Conservation (phyloP, 2,329 filamentous ascomycete species). For the Nemania bipapillata region DNA sequence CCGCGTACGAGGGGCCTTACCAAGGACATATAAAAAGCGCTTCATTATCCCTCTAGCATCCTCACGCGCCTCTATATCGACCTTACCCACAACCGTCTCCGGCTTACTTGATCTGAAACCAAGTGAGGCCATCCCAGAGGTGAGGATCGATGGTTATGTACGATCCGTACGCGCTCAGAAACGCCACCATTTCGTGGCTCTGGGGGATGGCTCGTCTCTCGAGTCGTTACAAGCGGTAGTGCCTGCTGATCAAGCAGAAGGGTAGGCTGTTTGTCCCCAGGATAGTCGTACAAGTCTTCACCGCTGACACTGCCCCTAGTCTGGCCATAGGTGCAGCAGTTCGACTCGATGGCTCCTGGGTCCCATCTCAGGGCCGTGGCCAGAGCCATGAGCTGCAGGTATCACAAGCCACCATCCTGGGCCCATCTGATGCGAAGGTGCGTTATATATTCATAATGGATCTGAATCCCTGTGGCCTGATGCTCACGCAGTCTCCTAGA, state of each 20-base stretch:
- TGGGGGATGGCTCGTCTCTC: slow-evolving; percentile 87
- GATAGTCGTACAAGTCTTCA: slow-evolving; percentile 30
- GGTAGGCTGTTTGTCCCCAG: slow-evolving; percentile 64
- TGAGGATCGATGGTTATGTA: slow-evolving; percentile 80
- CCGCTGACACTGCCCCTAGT: slow-evolving; percentile 60
- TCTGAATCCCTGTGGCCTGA: slow-evolving; percentile 36
- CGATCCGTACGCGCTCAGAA: slow-evolving; percentile 89
- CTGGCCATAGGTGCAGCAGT: slow-evolving; percentile 85
- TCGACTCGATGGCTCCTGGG: slow-evolving; percentile 80
- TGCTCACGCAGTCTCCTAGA: slow-evolving; percentile 62
- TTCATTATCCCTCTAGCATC: slow-evolving; percentile 4
- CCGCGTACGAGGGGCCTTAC: slow-evolving; percentile 42
- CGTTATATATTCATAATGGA: slow-evolving; percentile 49
- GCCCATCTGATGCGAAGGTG: slow-evolving; percentile 82
- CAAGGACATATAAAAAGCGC: slow-evolving; percentile 31
- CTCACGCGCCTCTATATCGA: slow-evolving; percentile 46
- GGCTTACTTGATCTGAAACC: slow-evolving; percentile 66
- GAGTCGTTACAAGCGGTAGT: slow-evolving; percentile 83
- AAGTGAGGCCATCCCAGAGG: slow-evolving; percentile 56
- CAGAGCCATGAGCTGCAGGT: slow-evolving; percentile 87
- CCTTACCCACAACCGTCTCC: slow-evolving; percentile 61
- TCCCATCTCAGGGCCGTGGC: slow-evolving; percentile 71
- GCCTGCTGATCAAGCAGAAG: slow-evolving; percentile 74
- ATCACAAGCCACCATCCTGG: slow-evolving; percentile 73
- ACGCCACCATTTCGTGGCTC: slow-evolving; percentile 79